Percentiles rank a stretch among this genome's conserved stretches.
Evolutionary conservation across 2,329 filamentous ascomycete genomes (phyloP).

Genomic region (Lojkania enalia): DNA sequence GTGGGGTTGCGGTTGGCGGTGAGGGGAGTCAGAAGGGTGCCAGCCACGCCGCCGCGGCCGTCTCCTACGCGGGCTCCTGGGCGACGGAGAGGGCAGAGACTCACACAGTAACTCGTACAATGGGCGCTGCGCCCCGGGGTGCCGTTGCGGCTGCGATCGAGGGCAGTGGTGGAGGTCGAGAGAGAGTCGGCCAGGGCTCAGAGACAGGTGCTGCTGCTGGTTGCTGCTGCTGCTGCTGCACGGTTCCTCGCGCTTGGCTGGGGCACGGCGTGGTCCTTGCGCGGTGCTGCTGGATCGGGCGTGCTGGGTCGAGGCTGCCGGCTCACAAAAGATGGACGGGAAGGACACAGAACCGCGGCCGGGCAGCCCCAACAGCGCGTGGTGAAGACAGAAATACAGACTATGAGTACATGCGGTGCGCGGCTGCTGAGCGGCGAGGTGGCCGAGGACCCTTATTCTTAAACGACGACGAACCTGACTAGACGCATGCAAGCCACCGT

Average conservation of each 20-base stretch:
- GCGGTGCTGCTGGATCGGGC: neutral
- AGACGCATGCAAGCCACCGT: slow-evolving; percentile 15
- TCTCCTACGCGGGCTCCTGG: slow-evolving; percentile 6
- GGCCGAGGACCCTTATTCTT: slow-evolving; percentile 11
- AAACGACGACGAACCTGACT: slow-evolving; percentile 15
- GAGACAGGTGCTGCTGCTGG: slow-evolving; percentile 3
- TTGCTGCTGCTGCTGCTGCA: slow-evolving; percentile 1
- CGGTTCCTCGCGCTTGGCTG: slow-evolving; percentile 11
- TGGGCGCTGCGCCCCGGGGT: slow-evolving; percentile 28
- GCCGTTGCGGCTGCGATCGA: slow-evolving; percentile 19
- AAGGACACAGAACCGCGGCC: slow-evolving; percentile 7
- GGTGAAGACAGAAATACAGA: slow-evolving; percentile 9
- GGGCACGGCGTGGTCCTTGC: slow-evolving; percentile 16
- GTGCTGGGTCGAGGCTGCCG: slow-evolving; percentile 5
- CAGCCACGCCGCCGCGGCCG: neutral
- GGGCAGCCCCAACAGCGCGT: slow-evolving; percentile 3
- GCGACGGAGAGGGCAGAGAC: slow-evolving; percentile 10
- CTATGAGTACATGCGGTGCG: slow-evolving; percentile 11
- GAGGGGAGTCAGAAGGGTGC: slow-evolving; percentile 22
- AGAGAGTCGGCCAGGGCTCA: slow-evolving; percentile 8
- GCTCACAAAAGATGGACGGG: slow-evolving; percentile 17
- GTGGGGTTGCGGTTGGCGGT: slow-evolving; percentile 43
- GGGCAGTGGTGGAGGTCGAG: slow-evolving; percentile 15
- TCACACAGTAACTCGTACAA: slow-evolving; percentile 35
- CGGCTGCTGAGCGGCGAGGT: slow-evolving; percentile 2